phyloP scores from a whole-genome alignment of 139 green algal species.

The Chara braunii region DNA sequence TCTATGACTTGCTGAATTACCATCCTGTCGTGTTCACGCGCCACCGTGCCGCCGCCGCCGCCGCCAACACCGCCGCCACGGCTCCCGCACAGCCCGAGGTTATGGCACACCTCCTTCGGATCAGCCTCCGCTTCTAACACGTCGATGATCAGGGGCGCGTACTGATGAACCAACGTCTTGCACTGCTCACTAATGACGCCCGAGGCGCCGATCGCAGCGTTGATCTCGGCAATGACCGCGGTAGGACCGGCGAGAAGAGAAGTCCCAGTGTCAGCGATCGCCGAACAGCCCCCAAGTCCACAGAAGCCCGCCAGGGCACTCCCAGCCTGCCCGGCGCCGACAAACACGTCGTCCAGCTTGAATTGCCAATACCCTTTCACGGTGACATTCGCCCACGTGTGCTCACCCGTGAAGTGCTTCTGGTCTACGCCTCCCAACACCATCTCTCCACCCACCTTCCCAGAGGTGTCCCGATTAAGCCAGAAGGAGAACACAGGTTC shows the following conservation, averaged over 20 bases:
- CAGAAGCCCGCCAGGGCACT: too few relatives aligned
- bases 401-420: slow-evolving; percentile 76
- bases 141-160: slow-evolving; percentile 42
- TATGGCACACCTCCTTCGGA: slow-evolving; percentile 50
- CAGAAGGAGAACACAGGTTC: slow-evolving; percentile 95
- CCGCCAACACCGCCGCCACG: too few relatives aligned
- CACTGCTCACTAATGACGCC: slow-evolving; percentile 28
- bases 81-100: slow-evolving; percentile 57
- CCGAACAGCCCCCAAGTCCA: slow-evolving; percentile 65
- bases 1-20: background rate
- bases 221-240: slow-evolving; percentile 53
- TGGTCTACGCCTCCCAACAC: slow-evolving; percentile 85
- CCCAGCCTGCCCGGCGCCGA: too few relatives aligned
- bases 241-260: slow-evolving; percentile 69
- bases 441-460: slow-evolving; percentile 74
- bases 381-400: slow-evolving; percentile 75
- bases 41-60: too few relatives aligned
- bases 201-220: slow-evolving; percentile 31
- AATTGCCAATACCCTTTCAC: slow-evolving; percentile 88
- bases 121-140: slow-evolving; percentile 18
- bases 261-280: slow-evolving; percentile 89
- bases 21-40: too few relatives aligned
- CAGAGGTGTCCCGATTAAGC: slow-evolving; percentile 71
- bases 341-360: slow-evolving; percentile 61
- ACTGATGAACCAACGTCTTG: slow-evolving; percentile 51